Evolutionary conservation across 1,284 basidiomycete species (phyloP).

Genomic region (Boletellus deceptivus): DNA sequence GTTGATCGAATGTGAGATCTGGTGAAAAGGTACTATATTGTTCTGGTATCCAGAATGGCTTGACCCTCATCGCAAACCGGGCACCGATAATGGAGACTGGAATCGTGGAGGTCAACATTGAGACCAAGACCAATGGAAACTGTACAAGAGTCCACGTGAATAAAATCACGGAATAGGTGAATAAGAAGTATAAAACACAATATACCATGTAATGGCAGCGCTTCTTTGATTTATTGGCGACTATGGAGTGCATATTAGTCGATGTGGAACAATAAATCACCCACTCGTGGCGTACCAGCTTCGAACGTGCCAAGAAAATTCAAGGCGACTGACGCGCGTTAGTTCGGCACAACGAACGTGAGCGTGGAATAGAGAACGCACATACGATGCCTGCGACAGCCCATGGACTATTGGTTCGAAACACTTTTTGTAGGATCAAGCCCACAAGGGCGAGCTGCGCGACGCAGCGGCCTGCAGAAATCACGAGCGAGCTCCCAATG

Average conservation of each 20-base stretch:
- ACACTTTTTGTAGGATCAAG: conserved; percentile 68
- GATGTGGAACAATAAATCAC: background rate
- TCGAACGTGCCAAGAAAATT: conserved; percentile 74
- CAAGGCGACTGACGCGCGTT: conserved; percentile 48
- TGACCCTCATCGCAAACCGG: conserved; percentile 72
- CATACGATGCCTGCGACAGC: conserved; percentile 71
- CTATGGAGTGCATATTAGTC: background rate
- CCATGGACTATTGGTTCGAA: conserved; percentile 71
- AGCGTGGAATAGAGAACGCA: conserved; percentile 34
- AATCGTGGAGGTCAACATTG: conserved; percentile 73
- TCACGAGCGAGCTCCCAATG: conserved; percentile 64
- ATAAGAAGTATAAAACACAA: background rate
- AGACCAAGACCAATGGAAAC: conserved; percentile 69
- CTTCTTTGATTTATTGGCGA: no score
- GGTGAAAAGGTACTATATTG: conserved; percentile 65
- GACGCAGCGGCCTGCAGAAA: conserved; percentile 73
- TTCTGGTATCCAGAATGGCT: conserved; percentile 79
- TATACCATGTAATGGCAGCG: no score
- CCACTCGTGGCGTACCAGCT: conserved; percentile 44
- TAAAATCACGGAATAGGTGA: background rate
- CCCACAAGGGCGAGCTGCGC: conserved; percentile 75
- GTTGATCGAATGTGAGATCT: conserved; percentile 1
- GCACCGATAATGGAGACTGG: conserved; percentile 78
- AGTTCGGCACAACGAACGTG: background rate
- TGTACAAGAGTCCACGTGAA: conserved; percentile 29